Percentiles rank a stretch among this genome's conserved stretches.
phyloP scores from a whole-genome alignment of 2,329 filamentous ascomycete species.

The Apiospora kogelbergensis region DNA sequence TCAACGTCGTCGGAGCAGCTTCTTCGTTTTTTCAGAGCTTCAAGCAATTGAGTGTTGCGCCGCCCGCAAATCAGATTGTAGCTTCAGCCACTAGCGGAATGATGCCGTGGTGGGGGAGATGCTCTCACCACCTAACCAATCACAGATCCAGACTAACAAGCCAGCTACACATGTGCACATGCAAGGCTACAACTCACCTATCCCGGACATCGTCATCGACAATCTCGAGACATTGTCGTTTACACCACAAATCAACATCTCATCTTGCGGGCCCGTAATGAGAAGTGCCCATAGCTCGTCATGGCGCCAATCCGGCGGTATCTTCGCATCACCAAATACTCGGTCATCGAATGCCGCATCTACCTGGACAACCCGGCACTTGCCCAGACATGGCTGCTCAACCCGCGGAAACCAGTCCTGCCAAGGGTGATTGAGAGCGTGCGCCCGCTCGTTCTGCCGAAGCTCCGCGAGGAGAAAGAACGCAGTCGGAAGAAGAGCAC shows the following conservation, averaged over 20 bases:
- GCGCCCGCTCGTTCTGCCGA: conserved; percentile 83
- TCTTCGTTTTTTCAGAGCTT: neutral
- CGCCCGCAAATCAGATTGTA: neutral
- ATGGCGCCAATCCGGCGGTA: conserved; percentile 93
- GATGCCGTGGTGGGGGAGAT: neutral
- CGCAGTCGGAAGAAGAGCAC: conserved; percentile 60
- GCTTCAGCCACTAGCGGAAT: neutral
- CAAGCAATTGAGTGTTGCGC: neutral
- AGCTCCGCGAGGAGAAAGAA: conserved; percentile 76
- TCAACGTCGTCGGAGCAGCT: neutral
- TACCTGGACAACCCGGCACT: conserved; percentile 91
- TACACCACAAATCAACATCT: neutral
- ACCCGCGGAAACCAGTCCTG: conserved; percentile 72
- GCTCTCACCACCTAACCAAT: neutral
- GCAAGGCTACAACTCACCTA: neutral
- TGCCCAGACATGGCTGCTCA: conserved; percentile 79
- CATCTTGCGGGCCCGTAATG: neutral
- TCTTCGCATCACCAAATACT: conserved; percentile 87
- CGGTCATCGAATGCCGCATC: conserved; percentile 93
- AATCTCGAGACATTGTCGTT: neutral
- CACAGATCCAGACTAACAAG: neutral
- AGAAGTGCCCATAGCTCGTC: neutral
- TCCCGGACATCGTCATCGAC: neutral
- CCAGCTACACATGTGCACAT: neutral
- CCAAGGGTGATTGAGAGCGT: conserved; percentile 82